Base-by-base conservation (phyloP, 1,284 basidiomycete genomes). In the Leccinum cinnamomeum region DNA sequence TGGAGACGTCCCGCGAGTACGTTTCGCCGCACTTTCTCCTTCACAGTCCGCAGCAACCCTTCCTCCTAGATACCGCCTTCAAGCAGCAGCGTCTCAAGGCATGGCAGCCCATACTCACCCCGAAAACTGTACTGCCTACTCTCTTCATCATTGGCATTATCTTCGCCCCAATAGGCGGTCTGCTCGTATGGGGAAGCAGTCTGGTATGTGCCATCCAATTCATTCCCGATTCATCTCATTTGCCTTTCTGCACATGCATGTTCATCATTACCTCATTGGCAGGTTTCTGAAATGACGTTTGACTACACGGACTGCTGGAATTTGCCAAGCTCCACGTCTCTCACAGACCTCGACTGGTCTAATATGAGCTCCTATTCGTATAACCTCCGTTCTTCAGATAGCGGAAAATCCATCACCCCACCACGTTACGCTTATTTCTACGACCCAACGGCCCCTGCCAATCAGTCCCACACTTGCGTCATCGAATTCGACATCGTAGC, bases 11-110 rank as follows among this genome's bases (percentile, higher is more conserved):
- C 95, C 63, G 95, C 94, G 53, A 97, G 94, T 94, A 69, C 72
- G 92, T 85, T 50, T 57, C 33, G 6, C 16, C 60, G n/a, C 14
- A 53, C 65, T n/a, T 59, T 58, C 57, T 44, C 58, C 56, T 56
- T 28, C 23, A 46, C 61, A 54, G 61, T 73, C 72, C 70, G 64
- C 65, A 65, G 67, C 57, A 64, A 55, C 39, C 58, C 28, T 28
- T 56, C 51, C 53, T 59, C 35, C 35, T 64, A 86, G 95, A 98
- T 79, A 99, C 97, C 58, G 97, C 97, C 53, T 98, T 98, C 87
- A 98, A 98, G 81, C 97, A 99, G 77, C 97, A 99, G 79, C 92
- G 97, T 62, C 86, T 99, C 74, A 98, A 98, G 81, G 97, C 97
- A 71, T 99, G 97, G 97, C 97, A 99, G 83, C 97, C 97, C 18